phyloP scores from a whole-genome alignment of 805 yeast species.

The Myxozyma neglecta region DNA sequence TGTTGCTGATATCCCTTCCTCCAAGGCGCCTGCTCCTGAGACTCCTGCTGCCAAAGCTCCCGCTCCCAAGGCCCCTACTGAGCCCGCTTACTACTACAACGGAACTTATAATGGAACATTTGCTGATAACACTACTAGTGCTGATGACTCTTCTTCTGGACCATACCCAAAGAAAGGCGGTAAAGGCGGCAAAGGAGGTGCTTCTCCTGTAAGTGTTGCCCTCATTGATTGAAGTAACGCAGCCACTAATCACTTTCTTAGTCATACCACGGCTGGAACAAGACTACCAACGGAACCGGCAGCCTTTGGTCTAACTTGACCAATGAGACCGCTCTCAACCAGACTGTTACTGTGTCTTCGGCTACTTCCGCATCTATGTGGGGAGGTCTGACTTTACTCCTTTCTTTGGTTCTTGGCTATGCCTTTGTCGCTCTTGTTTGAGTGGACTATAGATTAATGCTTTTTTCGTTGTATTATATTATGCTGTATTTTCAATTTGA shows the following conservation, averaged over 20 bases:
- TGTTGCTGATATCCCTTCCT: too few species aligned
- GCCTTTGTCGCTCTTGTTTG: background rate
- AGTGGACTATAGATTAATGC: background rate
- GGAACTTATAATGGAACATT: background rate
- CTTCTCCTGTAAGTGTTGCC: background rate
- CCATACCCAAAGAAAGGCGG: slow-evolving; percentile 4
- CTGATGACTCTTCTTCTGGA: background rate
- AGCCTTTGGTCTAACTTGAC: slow-evolving; percentile 7
- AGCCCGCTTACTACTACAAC: too few species aligned
- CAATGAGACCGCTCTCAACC: background rate
- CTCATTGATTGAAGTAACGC: background rate
- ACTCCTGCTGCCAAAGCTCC: background rate
- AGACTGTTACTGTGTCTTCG: background rate
- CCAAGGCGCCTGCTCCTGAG: background rate
- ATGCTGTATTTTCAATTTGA: background rate
- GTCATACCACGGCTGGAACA: background rate
- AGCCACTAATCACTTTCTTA: background rate
- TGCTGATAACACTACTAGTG: background rate
- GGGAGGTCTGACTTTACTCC: background rate
- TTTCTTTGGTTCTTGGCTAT: slow-evolving; percentile 1
- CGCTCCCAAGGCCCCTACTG: slow-evolving; percentile 4
- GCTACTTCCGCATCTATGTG: background rate
- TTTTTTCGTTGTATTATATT: background rate
- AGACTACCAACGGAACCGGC: background rate
- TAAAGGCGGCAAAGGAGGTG: background rate